Conservation (phyloP, 805 yeast species). For the Candida odintsovae region DNA sequence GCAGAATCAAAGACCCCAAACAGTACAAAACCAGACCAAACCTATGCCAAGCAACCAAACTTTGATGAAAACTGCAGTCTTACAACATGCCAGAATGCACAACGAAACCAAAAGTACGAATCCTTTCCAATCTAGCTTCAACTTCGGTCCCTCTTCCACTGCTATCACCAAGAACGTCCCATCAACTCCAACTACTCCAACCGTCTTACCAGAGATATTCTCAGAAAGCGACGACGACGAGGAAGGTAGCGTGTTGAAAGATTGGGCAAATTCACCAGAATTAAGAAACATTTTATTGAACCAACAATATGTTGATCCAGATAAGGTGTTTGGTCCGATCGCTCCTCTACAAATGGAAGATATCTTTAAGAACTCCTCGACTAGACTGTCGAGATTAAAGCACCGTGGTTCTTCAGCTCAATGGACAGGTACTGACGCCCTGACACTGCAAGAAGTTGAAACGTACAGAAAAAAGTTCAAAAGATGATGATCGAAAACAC, state of each 20-base stretch:
- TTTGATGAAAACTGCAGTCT: slow-evolving; percentile 29
- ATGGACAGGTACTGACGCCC: slow-evolving; percentile 42
- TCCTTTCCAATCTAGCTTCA: slow-evolving; percentile 9
- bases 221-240: slow-evolving; percentile 53
- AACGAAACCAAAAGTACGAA: slow-evolving; percentile 10
- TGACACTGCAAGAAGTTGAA: slow-evolving; percentile 41
- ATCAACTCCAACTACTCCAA: slow-evolving; percentile 16
- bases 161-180: slow-evolving; percentile 6
- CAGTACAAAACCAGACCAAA: slow-evolving; percentile 7
- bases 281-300: slow-evolving; percentile 37
- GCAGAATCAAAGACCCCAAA: slow-evolving; percentile 3
- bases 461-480: slow-evolving; percentile 34
- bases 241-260: slow-evolving; percentile 40
- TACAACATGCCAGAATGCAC: slow-evolving; percentile 27
- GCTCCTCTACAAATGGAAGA: slow-evolving; percentile 66
- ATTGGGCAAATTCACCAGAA: slow-evolving; percentile 62
- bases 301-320: slow-evolving; percentile 58
- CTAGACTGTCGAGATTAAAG: slow-evolving; percentile 42
- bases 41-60: slow-evolving; percentile 15
- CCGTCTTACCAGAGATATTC: slow-evolving; percentile 38
- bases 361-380: slow-evolving; percentile 44
- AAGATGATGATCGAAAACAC: slow-evolving; percentile 1
- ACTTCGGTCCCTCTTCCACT: not conserved
- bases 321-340: slow-evolving; percentile 66
- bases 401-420: slow-evolving; percentile 45